These are phyloP conservation scores for Verbascum thapsus DNA, from an alignment of 257 asterid genomes.

Conservation along the genomic window DNA sequence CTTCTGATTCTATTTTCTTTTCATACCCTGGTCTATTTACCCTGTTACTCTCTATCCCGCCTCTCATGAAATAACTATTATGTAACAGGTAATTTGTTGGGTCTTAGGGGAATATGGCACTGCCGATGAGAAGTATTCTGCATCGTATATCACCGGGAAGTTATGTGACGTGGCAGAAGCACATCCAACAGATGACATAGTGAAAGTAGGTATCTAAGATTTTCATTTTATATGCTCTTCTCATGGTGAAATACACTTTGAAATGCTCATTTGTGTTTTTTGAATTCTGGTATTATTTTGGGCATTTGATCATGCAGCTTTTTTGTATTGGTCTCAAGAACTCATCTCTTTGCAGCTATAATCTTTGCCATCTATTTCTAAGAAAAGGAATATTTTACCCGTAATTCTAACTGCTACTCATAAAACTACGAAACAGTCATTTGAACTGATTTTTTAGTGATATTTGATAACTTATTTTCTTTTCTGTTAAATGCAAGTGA, in stretches of 20 bases:
- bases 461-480: constrained; percentile 4
- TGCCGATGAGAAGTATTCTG: constrained; percentile 87
- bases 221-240: constrained; percentile 9
- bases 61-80: neutral
- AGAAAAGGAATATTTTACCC: neutral
- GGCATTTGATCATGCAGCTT: neutral
- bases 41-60: neutral
- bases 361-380: neutral
- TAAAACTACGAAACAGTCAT: constrained; percentile 11
- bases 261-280: constrained; percentile 7
- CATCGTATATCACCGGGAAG: constrained; percentile 90
- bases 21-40: constrained; percentile 1
- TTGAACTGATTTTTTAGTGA: neutral
- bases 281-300: constrained; percentile 10
- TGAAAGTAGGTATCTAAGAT: constrained; percentile 61
- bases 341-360: neutral
- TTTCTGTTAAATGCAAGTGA: constrained; percentile 12
- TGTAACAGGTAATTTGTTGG: constrained; percentile 92
- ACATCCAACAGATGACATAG: constrained; percentile 85
- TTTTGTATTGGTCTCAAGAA: neutral
- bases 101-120: constrained; percentile 98
- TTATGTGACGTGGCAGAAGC: constrained; percentile 94
- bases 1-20: neutral
- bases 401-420: constrained; percentile 20
- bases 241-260: constrained; percentile 16